These are phyloP conservation scores for Conidiobolus incongruus DNA, from an alignment of 371 early-diverging fungal genomes.

Conservation along the genomic window DNA sequence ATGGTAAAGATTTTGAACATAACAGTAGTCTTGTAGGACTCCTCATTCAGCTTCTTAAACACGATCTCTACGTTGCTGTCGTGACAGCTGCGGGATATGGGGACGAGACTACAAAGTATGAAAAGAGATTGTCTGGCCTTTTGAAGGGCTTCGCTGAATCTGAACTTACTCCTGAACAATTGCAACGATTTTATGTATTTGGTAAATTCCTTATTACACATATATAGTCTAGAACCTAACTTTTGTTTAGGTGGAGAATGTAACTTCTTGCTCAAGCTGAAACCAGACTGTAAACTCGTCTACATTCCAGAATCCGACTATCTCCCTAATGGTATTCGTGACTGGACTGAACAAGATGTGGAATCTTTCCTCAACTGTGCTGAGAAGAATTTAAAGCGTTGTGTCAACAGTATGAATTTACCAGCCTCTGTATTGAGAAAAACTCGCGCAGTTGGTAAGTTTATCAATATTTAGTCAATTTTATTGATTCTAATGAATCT, in stretches of 20 bases:
- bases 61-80: conserved; percentile 38
- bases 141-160: conserved; percentile 25
- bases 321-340: conserved; percentile 14
- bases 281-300: conserved; percentile 20
- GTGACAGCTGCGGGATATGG: conserved; percentile 75
- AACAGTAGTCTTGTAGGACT: conserved; percentile 30
- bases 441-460: conserved; percentile 42
- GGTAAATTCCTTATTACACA: conserved; percentile 10
- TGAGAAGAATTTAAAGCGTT: conserved; percentile 25
- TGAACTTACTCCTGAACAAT: conserved; percentile 16
- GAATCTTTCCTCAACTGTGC: conserved; percentile 40
- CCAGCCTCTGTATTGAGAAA: conserved; percentile 37
- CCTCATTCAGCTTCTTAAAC: conserved; percentile 28
- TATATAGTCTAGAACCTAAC: not conserved
- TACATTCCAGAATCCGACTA: conserved; percentile 29
- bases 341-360: conserved; percentile 24
- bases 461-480: not conserved
- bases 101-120: conserved; percentile 35
- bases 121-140: conserved; percentile 41
- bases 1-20: conserved; percentile 50
- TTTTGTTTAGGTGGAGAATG: conserved; percentile 29
- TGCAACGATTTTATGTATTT: conserved; percentile 40
- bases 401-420: conserved; percentile 31
- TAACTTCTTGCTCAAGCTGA: conserved; percentile 53
- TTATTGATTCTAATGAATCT: not conserved